phyloP scores from a whole-genome alignment of 1,139 yeast species.

The Lodderomyces parapsilosis region DNA sequence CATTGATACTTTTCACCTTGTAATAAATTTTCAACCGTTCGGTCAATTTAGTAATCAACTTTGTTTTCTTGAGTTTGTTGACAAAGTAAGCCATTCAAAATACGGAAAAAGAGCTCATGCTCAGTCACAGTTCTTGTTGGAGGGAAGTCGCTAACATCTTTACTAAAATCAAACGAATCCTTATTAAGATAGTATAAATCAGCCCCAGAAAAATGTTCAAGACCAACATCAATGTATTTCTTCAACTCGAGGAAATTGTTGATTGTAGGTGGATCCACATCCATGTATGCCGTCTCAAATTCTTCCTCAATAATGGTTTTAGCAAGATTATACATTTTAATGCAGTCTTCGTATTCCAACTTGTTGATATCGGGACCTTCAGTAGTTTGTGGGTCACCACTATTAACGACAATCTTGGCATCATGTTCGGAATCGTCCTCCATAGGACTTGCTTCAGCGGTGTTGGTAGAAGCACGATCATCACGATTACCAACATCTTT shows the following conservation, averaged over 20 bases:
- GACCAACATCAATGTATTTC: slow-evolving; percentile 5
- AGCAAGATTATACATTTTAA: neutral
- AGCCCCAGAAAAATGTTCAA: slow-evolving; percentile 5
- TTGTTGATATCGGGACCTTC: too few species aligned
- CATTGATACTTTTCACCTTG: slow-evolving; percentile 1
- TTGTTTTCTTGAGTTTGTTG: neutral
- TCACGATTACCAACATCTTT: neutral
- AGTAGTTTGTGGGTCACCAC: too few species aligned
- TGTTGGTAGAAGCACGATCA: neutral
- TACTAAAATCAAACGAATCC: slow-evolving; percentile 1
- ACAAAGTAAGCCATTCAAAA: neutral
- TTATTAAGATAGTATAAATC: slow-evolving; percentile 5
- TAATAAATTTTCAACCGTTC: neutral
- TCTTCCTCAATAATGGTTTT: slow-evolving; percentile 3
- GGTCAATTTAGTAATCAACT: neutral
- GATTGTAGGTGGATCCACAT: slow-evolving; percentile 1
- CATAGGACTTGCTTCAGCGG: neutral
- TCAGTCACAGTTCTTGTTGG: neutral
- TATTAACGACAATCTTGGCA: neutral
- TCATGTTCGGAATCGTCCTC: neutral
- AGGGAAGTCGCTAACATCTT: neutral
- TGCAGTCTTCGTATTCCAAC: neutral
- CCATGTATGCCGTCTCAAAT: slow-evolving; percentile 5
- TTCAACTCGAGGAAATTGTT: slow-evolving; percentile 3
- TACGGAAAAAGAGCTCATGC: neutral